These are phyloP conservation scores for Aristolochia fimbriata DNA, from an alignment of 164 flowering plant genomes.

Conservation along the genomic window DNA sequence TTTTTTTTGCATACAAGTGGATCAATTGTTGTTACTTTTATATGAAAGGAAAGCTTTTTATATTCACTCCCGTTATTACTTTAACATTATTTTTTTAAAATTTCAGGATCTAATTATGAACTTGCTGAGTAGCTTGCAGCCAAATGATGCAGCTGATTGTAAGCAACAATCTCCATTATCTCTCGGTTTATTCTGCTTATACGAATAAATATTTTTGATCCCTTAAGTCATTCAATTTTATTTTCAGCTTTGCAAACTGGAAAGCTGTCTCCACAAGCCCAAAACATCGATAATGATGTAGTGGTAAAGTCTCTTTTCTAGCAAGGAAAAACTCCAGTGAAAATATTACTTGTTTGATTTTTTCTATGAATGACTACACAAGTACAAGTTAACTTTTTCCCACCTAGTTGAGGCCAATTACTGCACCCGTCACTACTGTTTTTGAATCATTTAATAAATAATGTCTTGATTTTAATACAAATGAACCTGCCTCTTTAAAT, in stretches of 20 bases:
- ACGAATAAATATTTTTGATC: background rate
- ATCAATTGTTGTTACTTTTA: background rate
- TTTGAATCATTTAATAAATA: too few relatives aligned
- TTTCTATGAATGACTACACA: too few relatives aligned
- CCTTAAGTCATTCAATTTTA: constrained; percentile 6
- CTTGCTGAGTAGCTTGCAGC: constrained; percentile 64
- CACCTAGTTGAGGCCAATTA: too few relatives aligned
- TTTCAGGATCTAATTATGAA: constrained; percentile 66
- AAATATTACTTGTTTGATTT: too few relatives aligned
- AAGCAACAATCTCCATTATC: constrained; percentile 17
- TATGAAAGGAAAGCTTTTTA: background rate
- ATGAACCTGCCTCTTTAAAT: too few relatives aligned
- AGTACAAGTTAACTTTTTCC: too few relatives aligned
- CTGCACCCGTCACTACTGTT: too few relatives aligned
- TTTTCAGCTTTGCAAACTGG: constrained; percentile 65
- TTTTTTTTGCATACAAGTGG: too few relatives aligned
- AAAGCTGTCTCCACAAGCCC: constrained; percentile 52
- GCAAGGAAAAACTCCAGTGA: background rate
- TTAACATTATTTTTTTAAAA: constrained; percentile 7
- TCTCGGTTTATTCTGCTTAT: background rate
- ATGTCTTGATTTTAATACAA: too few relatives aligned
- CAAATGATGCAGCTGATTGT: constrained; percentile 69
- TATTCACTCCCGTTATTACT: background rate
- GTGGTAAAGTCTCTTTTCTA: constrained; percentile 31
- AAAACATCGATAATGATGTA: constrained; percentile 57